Base-by-base conservation (phyloP, 2,329 filamentous ascomycete species). In the Aspergillus candidus region DNA sequence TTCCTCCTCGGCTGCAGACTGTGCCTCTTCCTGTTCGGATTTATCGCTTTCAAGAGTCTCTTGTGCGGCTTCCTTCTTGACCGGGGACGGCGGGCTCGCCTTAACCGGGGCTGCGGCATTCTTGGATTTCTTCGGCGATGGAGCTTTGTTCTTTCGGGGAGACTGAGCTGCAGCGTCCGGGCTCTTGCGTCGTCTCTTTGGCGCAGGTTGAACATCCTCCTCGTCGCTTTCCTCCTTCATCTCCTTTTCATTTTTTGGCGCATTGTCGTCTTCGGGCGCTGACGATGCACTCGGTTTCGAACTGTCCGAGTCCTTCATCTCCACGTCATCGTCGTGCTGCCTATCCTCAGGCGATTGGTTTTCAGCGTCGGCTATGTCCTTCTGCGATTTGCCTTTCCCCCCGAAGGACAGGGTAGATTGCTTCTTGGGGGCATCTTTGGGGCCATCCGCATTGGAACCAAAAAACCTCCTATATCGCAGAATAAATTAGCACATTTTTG, bases 371-470 rank as follows among this genome's bases (percentile, higher is more conserved):
- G 56, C 49, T 30, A 56, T 46, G 40, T 61, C 56, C 49, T 61
- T 58, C 37, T 56, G 54, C 35, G 61, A 58, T 27, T 63, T 54
- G 46, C 63, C 67, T 37, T 79, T 81, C 38, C 56, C 59, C 34
- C 82, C 80, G 60, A 94, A 94, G 0, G 84, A 77, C 32, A 94
- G 71, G 55, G 83, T 93, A 1, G 86, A 84, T 66, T 95, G 88
- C 63, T 88, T 84, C 32, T 77, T 75, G 11, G 80, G 78, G 13
- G 77, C 71, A 36, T 64, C 57, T 40, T 55, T 59, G 0, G 77
- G 78, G 4, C 75, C 66, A 40, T 80, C 83, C 57, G 79, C 79
- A 18, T 77, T 74, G 34, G 79, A 77, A 14, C 80, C 80, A 62
- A 96, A 94, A 71, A 95, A 96, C 64, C 91, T 93, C 49, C 91